Base-by-base conservation (phyloP, 2,329 filamentous ascomycete species). In the Penicillium verrucosum region DNA sequence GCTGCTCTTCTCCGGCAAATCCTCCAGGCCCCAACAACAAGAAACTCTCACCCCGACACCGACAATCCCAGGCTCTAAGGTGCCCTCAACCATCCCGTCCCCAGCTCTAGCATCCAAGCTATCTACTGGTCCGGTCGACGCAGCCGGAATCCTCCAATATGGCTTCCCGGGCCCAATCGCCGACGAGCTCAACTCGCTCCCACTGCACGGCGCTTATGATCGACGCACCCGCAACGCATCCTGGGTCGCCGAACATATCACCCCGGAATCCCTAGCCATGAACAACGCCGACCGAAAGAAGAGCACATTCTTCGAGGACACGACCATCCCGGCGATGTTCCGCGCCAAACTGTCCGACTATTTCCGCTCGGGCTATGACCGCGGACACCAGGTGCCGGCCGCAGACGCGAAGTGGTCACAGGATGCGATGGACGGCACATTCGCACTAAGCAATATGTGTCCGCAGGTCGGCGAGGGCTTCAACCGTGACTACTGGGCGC, bases 401-500 rank as follows among this genome's bases (percentile, higher is more conserved):
- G 94, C 94, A 40, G 94, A 99, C 77, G 90, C 89, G 55, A 96
- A 95, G 78, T 99, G 94, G 92, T 90, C 87, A 61, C 94, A 99
- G 77, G 75, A 84, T 36, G 92, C 94, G 62, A 96, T 99, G 91
- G 86, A 99, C 77, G 90, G 90, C 56, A 99, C 94, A 2, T 99
- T 99, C 71, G 88, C 85, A 70, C 83, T 99, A 54, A 88, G 84
- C 71, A 99, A 99, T 79, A 99, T 99, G 92, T 96, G 92, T 71
- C 94, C 94, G 32, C 94, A 99, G 78, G 94, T 99, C 30, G 94
- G 94, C 64, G 91, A 97, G 72, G 94, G 94, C 57, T 99, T 99
- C 82, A 99, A 99, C 79, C 85, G 94, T 50, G 94, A 99, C 78
- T 99, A 99, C 83, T 99, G 94, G 94, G 89, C 94, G 37, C 94